Base-by-base conservation (phyloP, 768 basidiomycete genomes). In the Obba rivulosa region DNA sequence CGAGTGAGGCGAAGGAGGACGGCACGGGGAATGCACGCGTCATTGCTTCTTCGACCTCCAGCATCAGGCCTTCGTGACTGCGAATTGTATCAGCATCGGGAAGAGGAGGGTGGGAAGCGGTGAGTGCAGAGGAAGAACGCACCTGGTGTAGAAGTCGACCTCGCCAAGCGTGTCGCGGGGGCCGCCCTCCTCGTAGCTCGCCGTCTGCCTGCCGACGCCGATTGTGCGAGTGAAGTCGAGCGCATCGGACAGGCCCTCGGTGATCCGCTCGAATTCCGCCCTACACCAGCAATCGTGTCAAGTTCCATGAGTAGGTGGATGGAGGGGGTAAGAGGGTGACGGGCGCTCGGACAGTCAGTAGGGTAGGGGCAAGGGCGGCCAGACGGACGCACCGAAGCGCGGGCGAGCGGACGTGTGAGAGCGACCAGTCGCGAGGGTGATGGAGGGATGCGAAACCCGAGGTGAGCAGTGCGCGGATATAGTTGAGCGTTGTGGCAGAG, bases 111-210 rank as follows among this genome's bases (percentile, higher is more conserved):
- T 25, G 13, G 11, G 44, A 28, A 9, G 24, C n/a, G n/a, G n/a
- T n/a, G n/a, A n/a, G n/a, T n/a, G n/a, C n/a, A n/a, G n/a, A n/a
- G 7, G 18, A n/a, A 28, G 37, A 4, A 55, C 73, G 25, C 50
- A 82, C 92, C 88, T 92, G 3, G 91, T 93, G 70, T 91, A 97
- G 56, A 97, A 84, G 62, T 97, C 94, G 0, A 94, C 92, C 60
- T 91, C 92, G 21, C 88, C 88, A 18, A 93, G 72, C 11, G 80
- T 77, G 46, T 83, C 79, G 14, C 80, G 72, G 2, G 78, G 79
- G 2, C 88, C 87, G 18, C 92, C 83, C 21, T 71, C 76, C 58
- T 86, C 87, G 60, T 87, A 92, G 1, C 79, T 66, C 0, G 71
- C 59, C 8, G 57, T 66, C 14, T 71, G 68, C 36, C 52, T 55